A percentile compares a stretch with the other conserved stretches of the same genome.
These are phyloP conservation scores for Suhomyces tanzawaensis DNA, from an alignment of 805 yeast genomes.

Conservation along the genomic window DNA sequence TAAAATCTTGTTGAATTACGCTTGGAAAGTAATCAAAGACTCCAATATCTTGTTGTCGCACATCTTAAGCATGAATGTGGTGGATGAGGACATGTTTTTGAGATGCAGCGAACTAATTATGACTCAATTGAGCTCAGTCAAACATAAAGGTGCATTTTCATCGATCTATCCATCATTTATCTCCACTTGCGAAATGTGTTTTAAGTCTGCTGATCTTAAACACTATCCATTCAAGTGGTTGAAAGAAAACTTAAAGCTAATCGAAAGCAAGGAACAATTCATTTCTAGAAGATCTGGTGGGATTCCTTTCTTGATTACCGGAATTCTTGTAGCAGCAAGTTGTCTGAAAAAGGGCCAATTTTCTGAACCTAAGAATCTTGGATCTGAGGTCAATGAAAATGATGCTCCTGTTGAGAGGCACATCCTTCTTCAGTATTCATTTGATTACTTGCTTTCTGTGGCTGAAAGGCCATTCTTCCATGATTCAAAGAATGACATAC, in stretches of 20 bases:
- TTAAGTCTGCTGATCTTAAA: conserved; percentile 24
- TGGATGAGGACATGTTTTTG: conserved; percentile 27
- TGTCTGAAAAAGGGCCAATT: conserved; percentile 21
- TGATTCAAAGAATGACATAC: conserved; percentile 64
- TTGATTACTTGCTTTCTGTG: conserved; percentile 50
- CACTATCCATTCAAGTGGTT: conserved; percentile 58
- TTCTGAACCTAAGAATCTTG: too few relatives aligned
- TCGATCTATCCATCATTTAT: conserved; percentile 82
- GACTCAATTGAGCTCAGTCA: conserved; percentile 65
- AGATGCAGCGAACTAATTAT: conserved; percentile 54
- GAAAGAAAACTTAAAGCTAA: conserved; percentile 46
- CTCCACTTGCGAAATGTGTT: conserved; percentile 61
- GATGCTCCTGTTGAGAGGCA: background rate
- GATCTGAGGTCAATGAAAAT: too few relatives aligned
- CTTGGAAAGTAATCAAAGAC: conserved; percentile 85
- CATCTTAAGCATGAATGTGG: conserved; percentile 31
- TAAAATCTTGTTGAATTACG: conserved; percentile 57
- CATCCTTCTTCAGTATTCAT: conserved; percentile 32
- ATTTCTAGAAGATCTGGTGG: conserved; percentile 94
- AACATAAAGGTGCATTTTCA: conserved; percentile 91
- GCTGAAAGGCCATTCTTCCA: conserved; percentile 50
- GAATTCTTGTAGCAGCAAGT: conserved; percentile 56
- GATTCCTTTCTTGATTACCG: conserved; percentile 75
- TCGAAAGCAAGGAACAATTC: conserved; percentile 58
- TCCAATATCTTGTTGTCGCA: conserved; percentile 54